Percentiles rank a stretch among this genome's conserved stretches.
Conservation (phyloP, 768 basidiomycete genomes). For the Lactifluus hygrophoroides region DNA sequence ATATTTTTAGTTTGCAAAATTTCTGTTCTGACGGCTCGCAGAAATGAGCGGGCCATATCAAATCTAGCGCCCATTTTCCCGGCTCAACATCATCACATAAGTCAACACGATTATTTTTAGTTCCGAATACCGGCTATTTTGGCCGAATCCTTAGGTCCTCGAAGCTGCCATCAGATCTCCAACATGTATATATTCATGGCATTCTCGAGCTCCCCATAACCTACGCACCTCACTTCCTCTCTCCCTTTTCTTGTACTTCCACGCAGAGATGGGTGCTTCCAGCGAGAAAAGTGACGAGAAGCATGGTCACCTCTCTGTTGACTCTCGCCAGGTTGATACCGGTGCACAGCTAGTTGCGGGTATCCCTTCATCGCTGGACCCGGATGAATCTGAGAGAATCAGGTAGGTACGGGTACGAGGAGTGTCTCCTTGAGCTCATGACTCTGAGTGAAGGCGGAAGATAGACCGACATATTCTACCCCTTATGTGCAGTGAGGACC, state of each 20-base stretch:
- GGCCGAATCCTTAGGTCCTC: neutral
- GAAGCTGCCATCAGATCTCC: neutral
- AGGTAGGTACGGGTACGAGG: conserved; percentile 26
- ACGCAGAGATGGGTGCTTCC: conserved; percentile 4
- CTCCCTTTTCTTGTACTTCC: neutral
- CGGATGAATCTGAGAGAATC: conserved; percentile 42
- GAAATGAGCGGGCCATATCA: too few relatives aligned
- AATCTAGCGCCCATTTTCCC: too few relatives aligned
- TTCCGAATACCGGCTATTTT: too few relatives aligned
- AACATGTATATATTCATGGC: neutral
- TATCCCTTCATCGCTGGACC: conserved; percentile 37
- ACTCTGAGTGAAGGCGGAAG: conserved; percentile 34
- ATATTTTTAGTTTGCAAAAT: too few relatives aligned
- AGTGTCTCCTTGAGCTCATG: conserved; percentile 10
- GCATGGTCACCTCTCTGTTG: conserved; percentile 28
- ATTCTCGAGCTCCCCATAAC: rapidly evolving
- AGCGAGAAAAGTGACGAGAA: conserved; percentile 15
- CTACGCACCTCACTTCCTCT: neutral
- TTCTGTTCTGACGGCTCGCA: too few relatives aligned
- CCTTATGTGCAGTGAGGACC: conserved; percentile 58
- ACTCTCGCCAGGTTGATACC: conserved; percentile 48
- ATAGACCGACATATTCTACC: conserved; percentile 62
- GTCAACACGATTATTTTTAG: too few relatives aligned
- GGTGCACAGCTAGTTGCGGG: conserved; percentile 50
- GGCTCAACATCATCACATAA: too few relatives aligned